Base-by-base conservation (phyloP, 73 alveolate species). In the Paramecium octaurelia region DNA sequence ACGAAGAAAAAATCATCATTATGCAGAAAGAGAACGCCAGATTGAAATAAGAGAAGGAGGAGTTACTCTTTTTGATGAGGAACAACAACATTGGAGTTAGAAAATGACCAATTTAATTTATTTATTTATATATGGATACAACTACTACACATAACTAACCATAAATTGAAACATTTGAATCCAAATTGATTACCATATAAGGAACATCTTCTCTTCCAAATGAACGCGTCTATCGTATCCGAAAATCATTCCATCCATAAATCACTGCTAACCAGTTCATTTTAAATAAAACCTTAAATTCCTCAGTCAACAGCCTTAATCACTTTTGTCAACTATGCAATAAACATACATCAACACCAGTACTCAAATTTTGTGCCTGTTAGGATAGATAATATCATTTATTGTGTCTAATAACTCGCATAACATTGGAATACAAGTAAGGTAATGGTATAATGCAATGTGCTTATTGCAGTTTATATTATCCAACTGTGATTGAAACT, bases 21-120 rank as follows among this genome's bases (percentile, higher is more conserved):
- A 80, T 80, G 70, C 35, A 44, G 23, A 42, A 44, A 8, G 91
- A 80, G 38, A 80, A 80, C 46, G 34, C 64, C 0, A 42, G 91
- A 48, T 43, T 80, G n/a, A 80, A 43, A 80, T 80, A 80, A 23
- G 91, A 80, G 44, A 80, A 80, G 12, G 91, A 80, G 73, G 91
- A 80, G 35, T 46, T 80, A 42, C 87, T 73, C 29, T n/a, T 54
- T 54, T 34, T 54, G 35, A 54, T 54, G 31, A 54, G 14, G 34
- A 54, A 54, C 9, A n/a, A 54, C 8, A 54, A 54, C 21, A 54
- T 18, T 16, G 69, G 69, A 54, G 23, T 12, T 18, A 54, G 69
- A 54, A 54, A 9, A 54, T 54, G 69, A 54, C 36, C 69, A 54
- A 54, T n/a, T 54, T 54, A 54, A 54, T 54, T 54, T 64, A 64